A percentile compares a stretch with the other conserved stretches of the same genome.
These are phyloP conservation scores for Dactylella cylindrospora DNA, from an alignment of 2,329 filamentous ascomycete species.

Conservation along the genomic window DNA sequence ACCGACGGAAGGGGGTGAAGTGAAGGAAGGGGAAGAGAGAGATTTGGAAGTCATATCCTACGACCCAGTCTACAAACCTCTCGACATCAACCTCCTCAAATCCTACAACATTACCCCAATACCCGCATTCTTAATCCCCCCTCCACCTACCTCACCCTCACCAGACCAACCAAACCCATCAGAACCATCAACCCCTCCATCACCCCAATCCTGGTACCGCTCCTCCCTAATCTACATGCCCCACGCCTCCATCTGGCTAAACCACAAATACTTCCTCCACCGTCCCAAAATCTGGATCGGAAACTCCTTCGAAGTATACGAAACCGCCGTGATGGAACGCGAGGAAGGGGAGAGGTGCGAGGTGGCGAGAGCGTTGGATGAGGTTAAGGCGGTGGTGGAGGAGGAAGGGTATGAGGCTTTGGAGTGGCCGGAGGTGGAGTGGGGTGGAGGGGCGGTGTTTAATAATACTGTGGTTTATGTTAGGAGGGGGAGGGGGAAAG, in stretches of 20 bases:
- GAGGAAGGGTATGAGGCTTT: constrained; percentile 14
- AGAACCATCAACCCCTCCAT: too few species aligned
- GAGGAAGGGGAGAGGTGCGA: neutral
- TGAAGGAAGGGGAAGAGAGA: neutral
- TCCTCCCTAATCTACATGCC: constrained; percentile 35
- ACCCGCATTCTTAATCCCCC: neutral
- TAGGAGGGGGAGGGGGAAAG: neutral
- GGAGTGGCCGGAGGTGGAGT: constrained; percentile 33
- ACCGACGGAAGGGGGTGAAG: neutral
- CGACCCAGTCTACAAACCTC: constrained; percentile 25
- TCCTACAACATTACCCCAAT: constrained; percentile 1
- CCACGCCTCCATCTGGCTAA: constrained; percentile 37
- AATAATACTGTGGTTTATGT: constrained; percentile 40
- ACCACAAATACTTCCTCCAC: constrained; percentile 29
- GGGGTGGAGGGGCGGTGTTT: constrained; percentile 31
- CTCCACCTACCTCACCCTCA: too few species aligned
- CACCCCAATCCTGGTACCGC: too few species aligned
- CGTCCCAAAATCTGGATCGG: constrained; percentile 35
- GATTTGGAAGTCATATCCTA: constrained; percentile 12
- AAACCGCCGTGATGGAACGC: neutral
- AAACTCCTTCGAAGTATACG: constrained; percentile 29
- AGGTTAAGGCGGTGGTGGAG: constrained; percentile 9
- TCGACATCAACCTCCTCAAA: constrained; percentile 9
- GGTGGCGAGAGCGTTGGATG: constrained; percentile 2
- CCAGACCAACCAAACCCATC: neutral